Base-by-base conservation (phyloP, 768 basidiomycete species). In the Suillus americanus region DNA sequence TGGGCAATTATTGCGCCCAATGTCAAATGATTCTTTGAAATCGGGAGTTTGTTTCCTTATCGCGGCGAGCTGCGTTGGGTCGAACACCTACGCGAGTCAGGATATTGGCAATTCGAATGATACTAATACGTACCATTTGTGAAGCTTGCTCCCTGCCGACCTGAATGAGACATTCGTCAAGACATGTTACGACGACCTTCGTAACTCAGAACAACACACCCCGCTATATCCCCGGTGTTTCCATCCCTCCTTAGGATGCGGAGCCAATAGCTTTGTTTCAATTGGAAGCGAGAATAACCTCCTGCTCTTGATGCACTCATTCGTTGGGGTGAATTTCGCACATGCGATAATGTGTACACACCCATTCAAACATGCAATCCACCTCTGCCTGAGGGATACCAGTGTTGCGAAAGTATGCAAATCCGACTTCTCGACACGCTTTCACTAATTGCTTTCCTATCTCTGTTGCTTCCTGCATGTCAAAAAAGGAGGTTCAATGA, bases 11-110 rank as follows among this genome's bases (percentile, higher is more conserved):
- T 79, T 75, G 33, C 81, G 75, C 1, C 85, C 85, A n/a, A 78
- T 77, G 64, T 87, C 85, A 62, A 85, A 86, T 64, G 81, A 84
- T 70, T 86, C 86, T 67, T 85, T 85, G 54, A 82, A 74, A 45
- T 77, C 78, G 5, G 79, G 80, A 25, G 77, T 72, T 38, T 76
- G 71, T 25, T 68, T 70, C 25, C 76, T 75, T 41, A 71, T 70
- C 45, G 67, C 65, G 30, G 71, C 67, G 30, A 78, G 64, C 45
- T 76, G 78, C 7, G 69, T 59, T 1, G 66, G 57, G 64, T 80
- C 78, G 62, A 79, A 78, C 9, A 79, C 62, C 66, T 79, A 72
- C 41, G 41, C 35, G 9, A 45, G 20, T 33, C 20, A 59, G 45
- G 23, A 10, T 5, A 16, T 41, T 37, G 10, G 16, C 2, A 35